These are phyloP conservation scores for Neltuma alba DNA, from an alignment of 306 rosid species.

Conservation along the genomic window DNA sequence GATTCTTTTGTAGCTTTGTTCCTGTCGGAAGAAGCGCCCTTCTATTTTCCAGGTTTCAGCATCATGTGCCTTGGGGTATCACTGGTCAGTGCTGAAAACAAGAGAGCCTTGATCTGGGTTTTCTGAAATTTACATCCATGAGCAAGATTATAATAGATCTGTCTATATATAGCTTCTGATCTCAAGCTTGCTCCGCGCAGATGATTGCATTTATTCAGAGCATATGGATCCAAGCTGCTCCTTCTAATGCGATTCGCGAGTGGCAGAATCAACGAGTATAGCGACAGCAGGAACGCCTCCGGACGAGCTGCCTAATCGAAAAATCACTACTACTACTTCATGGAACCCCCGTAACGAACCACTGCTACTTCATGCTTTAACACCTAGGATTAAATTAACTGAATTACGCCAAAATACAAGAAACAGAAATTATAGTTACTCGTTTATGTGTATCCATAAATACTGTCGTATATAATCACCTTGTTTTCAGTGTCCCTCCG, in stretches of 20 bases:
- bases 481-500: neutral
- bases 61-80: slow-evolving; percentile 68
- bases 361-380: too few species aligned
- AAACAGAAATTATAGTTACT: neutral
- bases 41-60: slow-evolving; percentile 87
- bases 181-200: slow-evolving; percentile 49
- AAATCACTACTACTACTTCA: too few species aligned
- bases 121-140: neutral
- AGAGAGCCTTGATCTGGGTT: neutral
- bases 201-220: slow-evolving; percentile 68
- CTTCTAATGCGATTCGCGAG: slow-evolving; percentile 37
- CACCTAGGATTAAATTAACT: neutral
- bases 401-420: slow-evolving; percentile 4
- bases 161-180: neutral
- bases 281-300: slow-evolving; percentile 43
- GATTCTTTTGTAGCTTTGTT: slow-evolving; percentile 61
- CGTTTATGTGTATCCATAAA: neutral
- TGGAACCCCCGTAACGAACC: neutral
- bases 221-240: slow-evolving; percentile 50
- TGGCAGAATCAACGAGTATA: slow-evolving; percentile 26
- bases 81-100: slow-evolving; percentile 47
- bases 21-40: slow-evolving; percentile 82
- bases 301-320: too few species aligned
- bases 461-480: neutral
- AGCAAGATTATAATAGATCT: neutral